These are phyloP conservation scores for Protea cynaroides DNA, from an alignment of 164 flowering plant genomes.

Conservation along the genomic window DNA sequence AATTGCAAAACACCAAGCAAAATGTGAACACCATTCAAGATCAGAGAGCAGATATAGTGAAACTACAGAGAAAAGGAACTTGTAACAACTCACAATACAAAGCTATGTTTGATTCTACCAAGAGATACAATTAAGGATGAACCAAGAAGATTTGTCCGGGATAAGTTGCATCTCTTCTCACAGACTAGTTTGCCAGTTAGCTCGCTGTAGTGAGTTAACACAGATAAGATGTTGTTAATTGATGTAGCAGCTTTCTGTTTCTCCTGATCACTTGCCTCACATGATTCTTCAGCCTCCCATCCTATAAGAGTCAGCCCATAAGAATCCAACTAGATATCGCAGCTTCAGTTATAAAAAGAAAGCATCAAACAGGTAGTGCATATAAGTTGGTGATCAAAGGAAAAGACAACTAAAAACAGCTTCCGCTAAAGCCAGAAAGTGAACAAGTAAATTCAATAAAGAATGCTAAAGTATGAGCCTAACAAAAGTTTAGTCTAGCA, in stretches of 20 bases:
- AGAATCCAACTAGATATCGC: conserved; percentile 6
- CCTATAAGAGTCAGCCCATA: conserved; percentile 27
- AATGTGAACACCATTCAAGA: conserved; percentile 8
- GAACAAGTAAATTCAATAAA: not conserved
- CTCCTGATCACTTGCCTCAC: conserved; percentile 80
- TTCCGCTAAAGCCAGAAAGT: not conserved
- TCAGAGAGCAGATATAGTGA: conserved; percentile 1
- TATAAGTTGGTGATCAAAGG: no score
- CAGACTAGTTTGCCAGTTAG: conserved; percentile 60
- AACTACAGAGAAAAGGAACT: conserved; percentile 22
- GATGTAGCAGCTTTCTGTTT: conserved; percentile 53
- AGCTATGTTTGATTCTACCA: conserved; percentile 99
- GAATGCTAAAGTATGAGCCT: not conserved
- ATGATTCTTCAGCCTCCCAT: conserved; percentile 45
- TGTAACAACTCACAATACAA: conserved; percentile 95
- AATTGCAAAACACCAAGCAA: conserved; percentile 9
- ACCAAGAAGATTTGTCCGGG: conserved; percentile 35
- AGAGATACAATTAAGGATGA: conserved; percentile 76
- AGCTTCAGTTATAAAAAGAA: not conserved
- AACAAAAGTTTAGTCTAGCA: not conserved
- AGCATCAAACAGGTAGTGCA: not conserved
- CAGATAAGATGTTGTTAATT: conserved; percentile 50
- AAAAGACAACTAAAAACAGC: no score
- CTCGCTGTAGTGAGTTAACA: conserved; percentile 66
- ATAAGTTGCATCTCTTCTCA: conserved; percentile 45